Evolutionary conservation across 2,329 filamentous ascomycete genomes (phyloP).

Genomic region (Fusarium nanum): DNA sequence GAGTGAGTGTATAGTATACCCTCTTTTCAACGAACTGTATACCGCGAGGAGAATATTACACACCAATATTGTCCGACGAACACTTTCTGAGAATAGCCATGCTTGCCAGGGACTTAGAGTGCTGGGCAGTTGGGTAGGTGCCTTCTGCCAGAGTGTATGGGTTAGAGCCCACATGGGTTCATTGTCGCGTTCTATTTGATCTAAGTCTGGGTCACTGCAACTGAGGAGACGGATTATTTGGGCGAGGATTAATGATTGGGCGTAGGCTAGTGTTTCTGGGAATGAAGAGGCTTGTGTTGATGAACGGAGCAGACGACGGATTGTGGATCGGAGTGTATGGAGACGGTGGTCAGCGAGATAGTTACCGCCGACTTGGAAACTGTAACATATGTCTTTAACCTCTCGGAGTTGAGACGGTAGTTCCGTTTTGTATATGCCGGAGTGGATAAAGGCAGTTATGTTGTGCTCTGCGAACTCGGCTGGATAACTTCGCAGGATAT

Average conservation of each 20-base stretch:
- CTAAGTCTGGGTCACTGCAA: neutral
- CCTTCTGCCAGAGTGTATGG: neutral
- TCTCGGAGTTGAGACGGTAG: neutral
- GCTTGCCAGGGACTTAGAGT: slow-evolving; percentile 12
- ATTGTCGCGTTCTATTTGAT: neutral
- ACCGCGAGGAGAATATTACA: slow-evolving; percentile 1
- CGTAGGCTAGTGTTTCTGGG: neutral
- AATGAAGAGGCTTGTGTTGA: neutral
- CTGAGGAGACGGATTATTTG: neutral
- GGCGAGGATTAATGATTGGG: neutral
- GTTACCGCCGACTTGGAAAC: neutral
- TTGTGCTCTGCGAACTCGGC: neutral
- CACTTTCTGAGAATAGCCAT: slow-evolving; percentile 15
- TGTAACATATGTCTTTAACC: neutral
- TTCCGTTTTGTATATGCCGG: neutral
- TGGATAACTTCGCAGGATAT: neutral
- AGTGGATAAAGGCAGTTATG: slow-evolving; percentile 5
- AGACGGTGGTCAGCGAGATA: neutral
- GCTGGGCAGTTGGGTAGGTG: neutral
- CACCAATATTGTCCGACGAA: slow-evolving; percentile 4
- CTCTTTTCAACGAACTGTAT: slow-evolving; percentile 2
- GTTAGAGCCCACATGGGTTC: slow-evolving; percentile 2
- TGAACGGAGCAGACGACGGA: neutral
- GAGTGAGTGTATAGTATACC: slow-evolving; percentile 14
- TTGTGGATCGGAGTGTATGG: neutral